Evolutionary conservation across 345 rosid species (phyloP).

Genomic region (Aethionema arabicum): DNA sequence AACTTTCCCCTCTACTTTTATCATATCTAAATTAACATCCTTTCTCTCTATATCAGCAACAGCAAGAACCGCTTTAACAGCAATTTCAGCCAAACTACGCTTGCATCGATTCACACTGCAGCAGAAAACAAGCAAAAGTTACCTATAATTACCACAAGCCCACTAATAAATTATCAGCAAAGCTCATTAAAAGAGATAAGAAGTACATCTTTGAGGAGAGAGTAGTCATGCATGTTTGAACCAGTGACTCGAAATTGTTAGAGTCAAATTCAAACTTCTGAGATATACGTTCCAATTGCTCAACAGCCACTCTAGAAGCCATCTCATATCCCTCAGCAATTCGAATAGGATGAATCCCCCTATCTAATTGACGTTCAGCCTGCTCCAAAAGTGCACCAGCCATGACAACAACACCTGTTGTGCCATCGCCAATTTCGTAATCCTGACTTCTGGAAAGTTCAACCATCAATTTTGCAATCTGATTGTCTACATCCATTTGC

Average conservation of each 20-base stretch:
- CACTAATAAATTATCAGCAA: not conserved
- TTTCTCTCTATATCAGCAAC: conserved; percentile 95
- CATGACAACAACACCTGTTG: conserved; percentile 96
- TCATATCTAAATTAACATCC: conserved; percentile 91
- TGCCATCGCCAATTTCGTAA: conserved; percentile 98
- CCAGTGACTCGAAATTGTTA: conserved; percentile 65
- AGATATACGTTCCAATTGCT: conserved; percentile 71
- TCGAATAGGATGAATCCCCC: conserved; percentile 96
- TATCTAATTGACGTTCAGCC: conserved; percentile 83
- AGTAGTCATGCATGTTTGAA: conserved; percentile 96
- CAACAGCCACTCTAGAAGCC: conserved; percentile 85
- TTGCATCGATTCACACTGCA: conserved; percentile 94
- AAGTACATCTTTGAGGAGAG: conserved; percentile 82
- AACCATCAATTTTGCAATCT: conserved; percentile 93
- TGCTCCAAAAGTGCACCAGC: conserved; percentile 97
- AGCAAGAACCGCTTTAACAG: conserved; percentile 92
- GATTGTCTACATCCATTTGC: conserved; percentile 99
- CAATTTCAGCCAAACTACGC: conserved; percentile 86
- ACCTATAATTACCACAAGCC: not conserved
- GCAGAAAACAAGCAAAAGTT: conserved; percentile 14
- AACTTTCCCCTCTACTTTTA: conserved; percentile 94
- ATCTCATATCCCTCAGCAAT: conserved; percentile 93
- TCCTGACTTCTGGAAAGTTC: conserved; percentile 93
- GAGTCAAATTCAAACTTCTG: conserved; percentile 74
- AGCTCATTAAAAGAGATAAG: not conserved